These are phyloP conservation scores for Rhodocollybia butyracea DNA, from an alignment of 768 basidiomycete genomes.

Conservation along the genomic window DNA sequence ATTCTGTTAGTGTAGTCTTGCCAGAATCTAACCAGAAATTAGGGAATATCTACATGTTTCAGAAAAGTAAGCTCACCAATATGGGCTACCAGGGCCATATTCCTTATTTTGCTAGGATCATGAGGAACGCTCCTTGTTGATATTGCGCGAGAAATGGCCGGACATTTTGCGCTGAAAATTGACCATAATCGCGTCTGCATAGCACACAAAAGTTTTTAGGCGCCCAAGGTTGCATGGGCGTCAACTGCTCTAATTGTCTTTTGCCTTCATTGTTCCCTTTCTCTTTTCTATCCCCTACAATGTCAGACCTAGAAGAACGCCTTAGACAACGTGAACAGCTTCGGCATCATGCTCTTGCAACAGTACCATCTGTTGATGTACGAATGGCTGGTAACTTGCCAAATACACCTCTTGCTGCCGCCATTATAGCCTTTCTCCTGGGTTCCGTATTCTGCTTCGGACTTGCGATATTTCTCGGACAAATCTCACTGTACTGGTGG, in stretches of 20 bases:
- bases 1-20: slow-evolving; percentile 88
- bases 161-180: slow-evolving; percentile 5
- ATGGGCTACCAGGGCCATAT: slow-evolving; percentile 87
- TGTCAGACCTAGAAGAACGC: slow-evolving; percentile 41
- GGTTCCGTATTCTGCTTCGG: slow-evolving; percentile 71
- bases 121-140: slow-evolving; percentile 10
- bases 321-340: slow-evolving; percentile 38
- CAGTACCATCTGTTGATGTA: slow-evolving; percentile 39
- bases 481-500: slow-evolving; percentile 51
- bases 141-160: background rate
- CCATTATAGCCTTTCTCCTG: slow-evolving; percentile 80
- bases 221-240: background rate
- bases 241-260: slow-evolving; percentile 19
- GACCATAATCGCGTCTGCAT: background rate
- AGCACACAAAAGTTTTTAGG: background rate
- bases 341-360: slow-evolving; percentile 44
- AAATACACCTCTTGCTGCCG: slow-evolving; percentile 83
- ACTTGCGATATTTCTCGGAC: slow-evolving; percentile 45
- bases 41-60: slow-evolving; percentile 4
- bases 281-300: slow-evolving; percentile 18
- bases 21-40: slow-evolving; percentile 61
- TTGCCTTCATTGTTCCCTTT: slow-evolving; percentile 16
- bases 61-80: slow-evolving; percentile 55
- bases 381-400: slow-evolving; percentile 58
- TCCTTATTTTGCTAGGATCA: slow-evolving; percentile 53